phyloP scores from a whole-genome alignment of 2,329 filamentous ascomycete species.

The Diaporthe sp. region DNA sequence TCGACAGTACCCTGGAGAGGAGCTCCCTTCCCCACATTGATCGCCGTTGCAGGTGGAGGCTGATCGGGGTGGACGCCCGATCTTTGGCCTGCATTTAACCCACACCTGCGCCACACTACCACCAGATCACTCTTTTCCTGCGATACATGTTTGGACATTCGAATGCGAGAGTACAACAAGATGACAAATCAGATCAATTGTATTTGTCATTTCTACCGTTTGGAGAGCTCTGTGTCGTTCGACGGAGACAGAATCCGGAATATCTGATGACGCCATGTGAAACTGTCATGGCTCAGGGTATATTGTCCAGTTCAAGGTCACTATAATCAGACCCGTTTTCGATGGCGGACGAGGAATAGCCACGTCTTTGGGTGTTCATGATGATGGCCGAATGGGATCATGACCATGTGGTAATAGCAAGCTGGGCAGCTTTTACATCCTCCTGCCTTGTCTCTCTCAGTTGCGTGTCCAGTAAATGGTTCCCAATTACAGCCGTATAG shows the following conservation, averaged over 20 bases:
- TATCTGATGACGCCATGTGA: background rate
- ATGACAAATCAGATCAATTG: background rate
- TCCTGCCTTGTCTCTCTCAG: no score
- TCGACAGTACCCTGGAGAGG: background rate
- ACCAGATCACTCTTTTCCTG: background rate
- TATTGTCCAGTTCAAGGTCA: background rate
- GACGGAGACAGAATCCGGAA: background rate
- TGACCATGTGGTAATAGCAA: background rate
- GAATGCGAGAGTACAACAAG: background rate
- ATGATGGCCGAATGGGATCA: background rate
- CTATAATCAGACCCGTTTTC: no score
- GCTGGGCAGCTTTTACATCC: no score
- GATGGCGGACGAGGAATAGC: no score
- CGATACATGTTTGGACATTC: background rate
- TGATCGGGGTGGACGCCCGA: conserved; percentile 16
- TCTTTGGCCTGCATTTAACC: background rate
- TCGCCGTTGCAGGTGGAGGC: background rate
- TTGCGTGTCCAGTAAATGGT: no score
- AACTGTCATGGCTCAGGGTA: background rate
- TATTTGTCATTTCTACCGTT: background rate
- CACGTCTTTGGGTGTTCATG: background rate
- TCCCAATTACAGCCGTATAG: no score
- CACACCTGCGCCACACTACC: background rate
- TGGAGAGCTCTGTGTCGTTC: background rate
- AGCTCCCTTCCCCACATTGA: conserved; percentile 5